Evolutionary conservation across 2,329 filamentous ascomycete species (phyloP), one percentile per base, ranked within the genome.

Genomic region (Erysiphe pulchra): DNA sequence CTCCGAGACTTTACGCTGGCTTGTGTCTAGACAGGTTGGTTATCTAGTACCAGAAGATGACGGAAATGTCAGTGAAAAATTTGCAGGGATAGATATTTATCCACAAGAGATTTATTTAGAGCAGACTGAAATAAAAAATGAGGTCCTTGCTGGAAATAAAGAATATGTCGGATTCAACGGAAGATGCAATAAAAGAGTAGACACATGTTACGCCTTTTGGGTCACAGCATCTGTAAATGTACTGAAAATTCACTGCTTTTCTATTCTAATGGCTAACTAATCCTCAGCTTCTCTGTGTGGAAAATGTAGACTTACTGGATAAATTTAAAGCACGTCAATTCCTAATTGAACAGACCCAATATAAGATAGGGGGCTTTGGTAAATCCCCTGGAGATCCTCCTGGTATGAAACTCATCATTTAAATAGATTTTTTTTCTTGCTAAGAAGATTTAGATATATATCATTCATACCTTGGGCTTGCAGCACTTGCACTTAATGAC

Each of bases 151-250:
- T 47, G 17, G 52, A 55, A 44, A 28, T 28, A 28, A 28, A 8
- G 24, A 57, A 55, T 50, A 57, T 67, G 70, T 83, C 1, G 90
- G 86, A 10, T 85, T 92, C 62, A 93, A 92, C 55, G 90, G 90
- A 24, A 75, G 90, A 44, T 76, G 74, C 58, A 94, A 93, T 64
- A 98, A 98, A 61, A 70, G 77, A 42, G 80, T 82, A 10, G 90
- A 98, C 61, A 95, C 90, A 0, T 98, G 90, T 62, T 98, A 98
- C 60, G 79, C 75, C 18, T 98, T 87, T 67, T 98, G 90, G 90
- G 83, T 82, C 0, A 69, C 70, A 4, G 84, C 74, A 1, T 74
- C 84, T 44, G 59, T 71, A 44, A 58, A 60, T 48, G 66, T 68
- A 60, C 54, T 59, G 43, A 13, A n/a, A 28, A 20, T 13, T 10